Percentiles rank a stretch among this genome's conserved stretches.
phyloP scores from a whole-genome alignment of 1,284 basidiomycete species.

The Calocybe gambosa region DNA sequence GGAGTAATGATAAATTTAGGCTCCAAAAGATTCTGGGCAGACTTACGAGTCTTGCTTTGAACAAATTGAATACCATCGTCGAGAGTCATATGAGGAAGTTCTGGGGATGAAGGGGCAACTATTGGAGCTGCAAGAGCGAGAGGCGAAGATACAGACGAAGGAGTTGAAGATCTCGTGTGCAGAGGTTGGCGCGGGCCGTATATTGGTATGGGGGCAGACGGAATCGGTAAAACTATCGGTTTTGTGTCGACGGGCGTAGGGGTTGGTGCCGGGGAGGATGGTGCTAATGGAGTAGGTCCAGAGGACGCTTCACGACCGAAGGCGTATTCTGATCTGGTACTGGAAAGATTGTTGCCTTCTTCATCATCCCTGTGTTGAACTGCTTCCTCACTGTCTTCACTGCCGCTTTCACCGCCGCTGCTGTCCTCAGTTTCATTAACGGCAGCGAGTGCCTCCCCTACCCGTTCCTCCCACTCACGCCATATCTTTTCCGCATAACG shows the following conservation, averaged over 20 bases:
- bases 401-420: slow-evolving; percentile 36
- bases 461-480: slow-evolving; percentile 93
- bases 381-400: slow-evolving; percentile 21
- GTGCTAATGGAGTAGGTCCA: slow-evolving; percentile 65
- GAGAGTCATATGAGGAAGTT: slow-evolving; percentile 27
- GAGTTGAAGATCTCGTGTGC: slow-evolving; percentile 75
- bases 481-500: slow-evolving; percentile 96
- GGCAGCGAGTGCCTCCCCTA: slow-evolving; percentile 62
- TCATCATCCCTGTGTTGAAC: slow-evolving; percentile 24
- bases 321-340: slow-evolving; percentile 61
- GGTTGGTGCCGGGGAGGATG: slow-evolving; percentile 50
- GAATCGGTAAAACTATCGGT: slow-evolving; percentile 20
- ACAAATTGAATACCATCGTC: slow-evolving; percentile 22
- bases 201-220: slow-evolving; percentile 25
- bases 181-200: slow-evolving; percentile 45
- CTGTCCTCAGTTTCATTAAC: slow-evolving; percentile 46
- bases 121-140: slow-evolving; percentile 77
- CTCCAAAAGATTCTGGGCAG: slow-evolving; percentile 60
- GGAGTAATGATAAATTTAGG: slow-evolving; percentile 65
- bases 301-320: slow-evolving; percentile 41
- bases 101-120: slow-evolving; percentile 60
- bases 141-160: slow-evolving; percentile 79
- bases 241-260: slow-evolving; percentile 27
- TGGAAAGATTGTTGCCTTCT: slow-evolving; percentile 49
- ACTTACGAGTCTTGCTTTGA: slow-evolving; percentile 52